Base-by-base conservation (phyloP, 345 rosid species). In the Eucalyptus pauciflora region DNA sequence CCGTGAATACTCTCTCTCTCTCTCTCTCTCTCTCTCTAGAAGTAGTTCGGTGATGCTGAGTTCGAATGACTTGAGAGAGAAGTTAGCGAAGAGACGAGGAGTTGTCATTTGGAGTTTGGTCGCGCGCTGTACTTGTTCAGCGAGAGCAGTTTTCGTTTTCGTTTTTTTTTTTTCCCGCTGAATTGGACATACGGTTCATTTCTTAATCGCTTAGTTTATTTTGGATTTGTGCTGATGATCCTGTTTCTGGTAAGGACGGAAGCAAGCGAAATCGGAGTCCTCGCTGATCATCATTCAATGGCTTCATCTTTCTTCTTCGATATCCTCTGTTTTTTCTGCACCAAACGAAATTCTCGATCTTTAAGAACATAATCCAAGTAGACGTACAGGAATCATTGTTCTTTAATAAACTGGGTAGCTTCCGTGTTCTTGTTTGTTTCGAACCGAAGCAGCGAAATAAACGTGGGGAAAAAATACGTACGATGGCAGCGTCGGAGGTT, bases 1-100 rank as follows among this genome's bases (percentile, higher is more conserved):
- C 91, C 16, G 95, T 94, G 93, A 87, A 54, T 25, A 27, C 48
- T 67, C 90, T 37, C 27, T 16, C 29, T 12, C 86, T 18, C 18
- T n/a, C 48, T 13, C 37, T 10, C 25, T 31, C 22, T 43, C 48
- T n/a, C 13, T 10, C 45, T 81, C 85, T 51, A 37, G 62, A 41
- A 24, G 86, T 56, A 56, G 48, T 10, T 12, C 50, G 54, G 43
- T 6, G 48, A 76, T 76, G 83, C 83, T 3, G 83, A 76, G 22
- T 76, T 76, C 15, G 15, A 41, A 20, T 41, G 83, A 37, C 83
- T 20, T 4, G 48, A 5, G 83, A 76, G 48, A 76, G 48, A 37
- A 71, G 81, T 37, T 37, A 37, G 37, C 37, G 37, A 37, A 37
- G 37, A 37, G 37, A 37, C 37, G 37, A 37, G 37, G 37, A 37